Base-by-base conservation (phyloP, 768 basidiomycete genomes). In the Collybia sordida region DNA sequence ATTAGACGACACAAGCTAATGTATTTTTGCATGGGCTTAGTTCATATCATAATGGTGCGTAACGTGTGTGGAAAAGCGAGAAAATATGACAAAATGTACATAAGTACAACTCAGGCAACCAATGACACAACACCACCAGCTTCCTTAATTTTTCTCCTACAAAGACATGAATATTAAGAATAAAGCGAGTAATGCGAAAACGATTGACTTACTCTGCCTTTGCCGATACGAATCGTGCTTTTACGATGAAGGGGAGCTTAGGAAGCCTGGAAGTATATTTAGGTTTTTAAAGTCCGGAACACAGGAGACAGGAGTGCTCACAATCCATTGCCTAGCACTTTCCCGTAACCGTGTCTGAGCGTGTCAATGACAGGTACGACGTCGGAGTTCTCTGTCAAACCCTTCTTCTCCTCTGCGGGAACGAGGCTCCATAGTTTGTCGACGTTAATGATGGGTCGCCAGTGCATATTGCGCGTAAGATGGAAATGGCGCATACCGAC, bases 401-500 rank as follows among this genome's bases (percentile, higher is more conserved):
- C 84, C 74, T 82, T 73, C 81, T 89, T 91, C 79, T 95, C 85
- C 66, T 81, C 87, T 45, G 74, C 83, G 31, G 93, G 91, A 23
- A 97, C 88, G 64, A 97, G 87, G 55, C 83, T 80, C 93, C 93
- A 93, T 46, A 96, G 81, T 78, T 95, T 95, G 83, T 98, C 97
- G 71, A 98, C 86, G 78, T 99, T 99, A 87, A 99, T 91, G 68
- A 88, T 89, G 17, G 96, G 94, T 56, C 88, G 83, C 94, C 93
- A 97, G 73, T 85, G 79, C 60, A 80, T 72, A 73, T 97, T 97
- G 73, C 86, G 87, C 49, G 90, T 93, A 56, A 93, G 74, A 72
- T 99, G 97, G 90, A 89, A 99, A 73, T 88, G 87, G 69, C 97
- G 86, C 96, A 99, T 99, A 92, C 97, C 97, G 70, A 96, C 93